Conservation (phyloP, 148 eudicot species). For the Camellia lanceoleosa region DNA sequence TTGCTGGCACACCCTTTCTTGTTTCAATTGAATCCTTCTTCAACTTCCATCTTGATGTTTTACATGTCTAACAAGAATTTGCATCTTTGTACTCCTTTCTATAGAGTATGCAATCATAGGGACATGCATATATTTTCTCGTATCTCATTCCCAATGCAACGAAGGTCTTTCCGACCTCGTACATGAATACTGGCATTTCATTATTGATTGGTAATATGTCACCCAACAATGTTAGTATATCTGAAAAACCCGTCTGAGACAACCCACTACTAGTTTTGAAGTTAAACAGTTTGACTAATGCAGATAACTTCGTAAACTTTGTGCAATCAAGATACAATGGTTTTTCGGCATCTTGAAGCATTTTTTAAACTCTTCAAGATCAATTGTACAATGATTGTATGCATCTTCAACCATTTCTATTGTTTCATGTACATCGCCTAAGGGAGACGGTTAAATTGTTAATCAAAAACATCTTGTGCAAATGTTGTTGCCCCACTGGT, state of each 20-base stretch:
- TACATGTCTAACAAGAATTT: neutral
- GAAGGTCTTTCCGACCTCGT: neutral
- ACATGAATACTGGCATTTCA: neutral
- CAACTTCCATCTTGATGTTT: neutral
- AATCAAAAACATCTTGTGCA: neutral
- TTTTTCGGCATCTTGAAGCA: too few relatives aligned
- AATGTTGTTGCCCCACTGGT: neutral
- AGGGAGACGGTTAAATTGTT: neutral
- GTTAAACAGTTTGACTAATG: neutral
- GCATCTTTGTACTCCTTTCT: neutral
- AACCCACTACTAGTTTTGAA: neutral
- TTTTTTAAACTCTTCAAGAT: too few relatives aligned
- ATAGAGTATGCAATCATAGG: conserved; percentile 1
- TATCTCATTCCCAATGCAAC: too few relatives aligned
- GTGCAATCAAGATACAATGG: too few relatives aligned
- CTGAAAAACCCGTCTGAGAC: neutral
- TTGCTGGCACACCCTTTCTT: too few relatives aligned
- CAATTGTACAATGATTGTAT: neutral
- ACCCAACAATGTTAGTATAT: neutral
- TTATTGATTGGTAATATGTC: neutral
- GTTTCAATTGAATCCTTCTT: too few relatives aligned
- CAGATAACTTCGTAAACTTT: neutral
- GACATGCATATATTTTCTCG: too few relatives aligned
- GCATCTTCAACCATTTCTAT: neutral
- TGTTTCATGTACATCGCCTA: neutral